phyloP scores from a whole-genome alignment of 495 filamentous ascomycete genomes.

The Penicillium herquei region DNA sequence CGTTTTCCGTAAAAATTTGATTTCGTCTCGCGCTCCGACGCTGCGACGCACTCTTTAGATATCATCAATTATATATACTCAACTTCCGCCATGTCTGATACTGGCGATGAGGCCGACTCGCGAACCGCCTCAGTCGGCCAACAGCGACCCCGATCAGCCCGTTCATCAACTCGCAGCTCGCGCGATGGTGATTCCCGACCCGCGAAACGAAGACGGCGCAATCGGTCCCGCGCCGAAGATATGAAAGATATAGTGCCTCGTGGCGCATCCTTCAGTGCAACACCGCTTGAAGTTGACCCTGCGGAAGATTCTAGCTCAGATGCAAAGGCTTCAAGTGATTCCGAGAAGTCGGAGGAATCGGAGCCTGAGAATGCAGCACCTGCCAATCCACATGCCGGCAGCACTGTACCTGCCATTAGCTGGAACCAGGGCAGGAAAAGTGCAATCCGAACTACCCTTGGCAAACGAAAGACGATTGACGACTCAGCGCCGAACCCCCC shows the following conservation, averaged over 20 bases:
- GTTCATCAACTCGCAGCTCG: constrained; percentile 21
- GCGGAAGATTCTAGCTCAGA: constrained; percentile 28
- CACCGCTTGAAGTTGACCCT: constrained; percentile 33
- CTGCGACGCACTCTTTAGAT: too few species aligned
- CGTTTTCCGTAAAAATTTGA: neutral
- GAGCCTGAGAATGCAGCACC: neutral
- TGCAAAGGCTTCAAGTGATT: constrained; percentile 11
- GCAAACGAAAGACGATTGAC: constrained; percentile 17
- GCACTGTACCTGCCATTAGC: constrained; percentile 33
- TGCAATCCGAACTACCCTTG: constrained; percentile 36
- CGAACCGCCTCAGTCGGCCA: constrained; percentile 38
- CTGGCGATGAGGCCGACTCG: constrained; percentile 43
- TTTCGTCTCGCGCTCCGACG: neutral
- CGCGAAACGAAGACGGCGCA: constrained; percentile 31
- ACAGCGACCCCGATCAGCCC: constrained; percentile 23
- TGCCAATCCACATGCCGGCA: constrained; percentile 25
- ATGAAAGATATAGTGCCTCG: constrained; percentile 39
- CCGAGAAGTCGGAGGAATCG: constrained; percentile 13
- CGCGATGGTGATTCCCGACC: constrained; percentile 27
- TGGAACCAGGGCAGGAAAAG: constrained; percentile 42
- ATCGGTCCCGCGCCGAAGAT: constrained; percentile 22
- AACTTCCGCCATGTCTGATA: constrained; percentile 28
- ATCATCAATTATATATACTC: neutral
- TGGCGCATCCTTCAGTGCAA: constrained; percentile 37
- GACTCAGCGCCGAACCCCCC: neutral